Base-by-base conservation (phyloP, 768 basidiomycete species). In the Galerina marginata region DNA sequence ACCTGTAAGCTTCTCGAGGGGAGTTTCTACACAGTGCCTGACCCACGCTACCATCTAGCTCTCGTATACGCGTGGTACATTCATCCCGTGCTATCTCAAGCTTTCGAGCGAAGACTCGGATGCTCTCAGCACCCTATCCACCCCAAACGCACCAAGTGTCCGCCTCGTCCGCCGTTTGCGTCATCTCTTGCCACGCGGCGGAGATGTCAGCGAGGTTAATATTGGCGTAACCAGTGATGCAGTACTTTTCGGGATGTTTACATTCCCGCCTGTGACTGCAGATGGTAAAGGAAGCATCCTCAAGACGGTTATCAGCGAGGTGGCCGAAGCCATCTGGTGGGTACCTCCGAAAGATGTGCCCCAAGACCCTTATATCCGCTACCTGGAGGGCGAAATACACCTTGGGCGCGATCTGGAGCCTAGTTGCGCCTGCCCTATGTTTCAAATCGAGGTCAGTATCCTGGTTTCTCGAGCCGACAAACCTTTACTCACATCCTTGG, bases 361-460 rank as follows among this genome's bases (percentile, higher is more conserved):
- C 9, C 56, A 62, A 37, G 15, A 33, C 11, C 20, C 52, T 11
- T 26, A 45, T 16, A 33, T n/a, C 11, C 42, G 53, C 14, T 48
- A 54, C 23, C 3, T 62, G 36, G 56, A 62, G 26, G 61, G 61
- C 10, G 61, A 62, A 37, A 62, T 62, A 11, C 61, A 62, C 25
- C 52, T 62, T 14, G 36, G 11, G 9, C 20, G 45, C 6, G 20
- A 48, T 16, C 37, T 62, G n/a, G 52, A 48, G 46, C 61, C 61
- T 29, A 58, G 49, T 14, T 58, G 54, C 36, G 48, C 42, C 12
- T 56, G 54, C 37, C 38, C 47, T 4, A n/a, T 56, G 9, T 61
- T 61, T 29, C 42, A 47, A 14, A 38, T 61, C 16, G 60, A 61
- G 48, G 60, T 61, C 40, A 14, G 54, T 44, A 14, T 9, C 14